Conservation (phyloP, 208 protist species). For the Crithidia brevicula region DNA sequence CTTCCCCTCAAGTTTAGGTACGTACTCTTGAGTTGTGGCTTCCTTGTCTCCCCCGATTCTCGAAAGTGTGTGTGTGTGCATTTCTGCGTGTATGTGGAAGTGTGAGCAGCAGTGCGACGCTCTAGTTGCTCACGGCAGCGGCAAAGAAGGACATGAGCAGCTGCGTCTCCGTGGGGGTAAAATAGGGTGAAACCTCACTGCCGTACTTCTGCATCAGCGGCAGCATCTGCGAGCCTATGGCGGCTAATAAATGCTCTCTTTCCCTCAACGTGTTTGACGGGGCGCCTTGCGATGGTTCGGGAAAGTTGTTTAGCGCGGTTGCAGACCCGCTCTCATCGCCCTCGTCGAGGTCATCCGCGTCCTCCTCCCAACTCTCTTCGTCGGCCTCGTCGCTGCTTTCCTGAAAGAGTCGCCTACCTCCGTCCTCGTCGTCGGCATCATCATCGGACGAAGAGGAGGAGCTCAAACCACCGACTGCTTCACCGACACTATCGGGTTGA, state of each 20-base stretch:
- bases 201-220: constrained; percentile 31
- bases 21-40: no score
- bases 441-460: not conserved
- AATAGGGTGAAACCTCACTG: constrained; percentile 27
- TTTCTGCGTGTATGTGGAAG: no score
- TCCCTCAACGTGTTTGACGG: not conserved
- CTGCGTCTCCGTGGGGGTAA: constrained; percentile 18
- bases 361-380: constrained; percentile 26
- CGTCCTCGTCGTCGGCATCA: constrained; percentile 20
- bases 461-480: not conserved
- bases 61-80: no score
- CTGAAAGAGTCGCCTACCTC: constrained; percentile 16
- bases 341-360: constrained; percentile 19
- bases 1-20: no score
- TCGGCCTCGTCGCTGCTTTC: constrained; percentile 26
- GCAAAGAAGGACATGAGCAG: constrained; percentile 23
- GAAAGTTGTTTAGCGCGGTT: no score
- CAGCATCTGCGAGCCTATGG: constrained; percentile 22
- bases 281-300: no score
- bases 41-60: no score
- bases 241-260: constrained; percentile 3
- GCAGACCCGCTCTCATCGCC: not conserved
- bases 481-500: constrained; percentile 6
- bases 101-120: no score
- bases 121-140: not conserved